Evolutionary conservation across 768 basidiomycete species (phyloP).

Genomic region (Imleria badia): DNA sequence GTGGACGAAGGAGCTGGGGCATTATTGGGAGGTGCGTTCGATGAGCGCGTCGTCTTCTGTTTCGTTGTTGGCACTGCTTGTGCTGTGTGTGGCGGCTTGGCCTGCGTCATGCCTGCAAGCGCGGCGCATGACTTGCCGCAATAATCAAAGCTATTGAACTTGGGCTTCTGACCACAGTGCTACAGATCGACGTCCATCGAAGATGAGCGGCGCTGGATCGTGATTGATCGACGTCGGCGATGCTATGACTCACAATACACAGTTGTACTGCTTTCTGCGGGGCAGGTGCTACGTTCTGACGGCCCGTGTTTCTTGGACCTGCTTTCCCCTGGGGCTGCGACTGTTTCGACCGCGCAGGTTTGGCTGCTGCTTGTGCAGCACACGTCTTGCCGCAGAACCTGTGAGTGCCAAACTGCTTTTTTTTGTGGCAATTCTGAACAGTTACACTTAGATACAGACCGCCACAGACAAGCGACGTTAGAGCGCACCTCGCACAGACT

Average conservation of each 20-base stretch:
- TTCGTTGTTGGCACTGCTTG: constrained; percentile 17
- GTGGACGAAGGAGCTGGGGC: neutral
- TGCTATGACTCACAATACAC: constrained; percentile 28
- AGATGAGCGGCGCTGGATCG: constrained; percentile 23
- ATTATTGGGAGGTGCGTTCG: constrained; percentile 10
- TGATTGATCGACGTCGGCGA: constrained; percentile 25
- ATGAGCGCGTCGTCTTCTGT: constrained; percentile 16
- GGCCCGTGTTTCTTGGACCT: constrained; percentile 9
- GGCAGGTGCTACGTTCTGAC: constrained; percentile 12
- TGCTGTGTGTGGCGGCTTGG: constrained; percentile 15
- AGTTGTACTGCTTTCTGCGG: constrained; percentile 23
- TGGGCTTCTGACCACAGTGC: constrained; percentile 60
- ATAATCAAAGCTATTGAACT: constrained; percentile 57
- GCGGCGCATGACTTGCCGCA: constrained; percentile 66
- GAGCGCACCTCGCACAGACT: constrained; percentile 31
- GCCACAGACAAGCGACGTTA: neutral
- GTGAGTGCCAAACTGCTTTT: constrained; percentile 55
- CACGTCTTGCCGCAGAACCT: constrained; percentile 60
- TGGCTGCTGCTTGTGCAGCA: constrained; percentile 39
- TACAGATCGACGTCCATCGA: constrained; percentile 27
- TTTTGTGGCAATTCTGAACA: constrained; percentile 50
- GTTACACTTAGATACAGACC: constrained; percentile 4
- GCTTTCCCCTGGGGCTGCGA: constrained; percentile 13
- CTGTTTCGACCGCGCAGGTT: constrained; percentile 11
- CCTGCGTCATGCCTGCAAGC: constrained; percentile 36